phyloP scores from a whole-genome alignment of 495 filamentous ascomycete genomes.

The Barbatosphaeria neglecta region DNA sequence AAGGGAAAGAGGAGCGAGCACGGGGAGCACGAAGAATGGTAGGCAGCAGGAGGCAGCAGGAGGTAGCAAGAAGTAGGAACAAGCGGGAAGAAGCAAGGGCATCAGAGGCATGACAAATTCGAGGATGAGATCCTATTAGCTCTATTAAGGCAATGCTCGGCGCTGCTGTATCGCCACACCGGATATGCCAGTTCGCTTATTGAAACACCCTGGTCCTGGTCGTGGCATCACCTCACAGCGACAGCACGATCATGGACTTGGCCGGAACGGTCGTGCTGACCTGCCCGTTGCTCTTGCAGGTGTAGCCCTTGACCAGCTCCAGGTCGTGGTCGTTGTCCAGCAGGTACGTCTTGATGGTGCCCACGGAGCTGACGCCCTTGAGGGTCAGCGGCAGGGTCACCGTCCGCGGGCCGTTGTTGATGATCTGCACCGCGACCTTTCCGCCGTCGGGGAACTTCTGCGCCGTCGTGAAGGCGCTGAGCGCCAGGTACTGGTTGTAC shows the following conservation, averaged over 20 bases:
- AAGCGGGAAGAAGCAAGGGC: too few relatives aligned
- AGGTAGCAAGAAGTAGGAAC: too few relatives aligned
- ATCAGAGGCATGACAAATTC: not conserved
- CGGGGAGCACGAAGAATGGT: too few relatives aligned
- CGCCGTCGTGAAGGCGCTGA: not conserved
- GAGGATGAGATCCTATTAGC: not conserved
- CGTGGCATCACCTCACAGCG: not conserved
- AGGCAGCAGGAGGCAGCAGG: too few relatives aligned
- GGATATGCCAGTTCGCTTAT: not conserved
- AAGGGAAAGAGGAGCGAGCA: not conserved
- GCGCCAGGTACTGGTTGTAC: not conserved
- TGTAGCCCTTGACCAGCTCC: not conserved
- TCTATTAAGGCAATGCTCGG: not conserved
- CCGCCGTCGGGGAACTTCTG: not conserved
- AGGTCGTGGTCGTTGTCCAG: not conserved
- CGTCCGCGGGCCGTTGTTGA: not conserved
- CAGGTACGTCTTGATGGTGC: not conserved
- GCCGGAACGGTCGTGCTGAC: not conserved
- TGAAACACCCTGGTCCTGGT: not conserved
- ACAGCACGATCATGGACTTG: not conserved
- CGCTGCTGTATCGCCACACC: not conserved
- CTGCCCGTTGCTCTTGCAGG: not conserved
- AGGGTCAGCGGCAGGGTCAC: not conserved
- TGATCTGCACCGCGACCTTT: not conserved
- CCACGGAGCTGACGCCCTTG: not conserved